phyloP scores from a whole-genome alignment of 2,329 filamentous ascomycete species.

The Trichoderma sp. region DNA sequence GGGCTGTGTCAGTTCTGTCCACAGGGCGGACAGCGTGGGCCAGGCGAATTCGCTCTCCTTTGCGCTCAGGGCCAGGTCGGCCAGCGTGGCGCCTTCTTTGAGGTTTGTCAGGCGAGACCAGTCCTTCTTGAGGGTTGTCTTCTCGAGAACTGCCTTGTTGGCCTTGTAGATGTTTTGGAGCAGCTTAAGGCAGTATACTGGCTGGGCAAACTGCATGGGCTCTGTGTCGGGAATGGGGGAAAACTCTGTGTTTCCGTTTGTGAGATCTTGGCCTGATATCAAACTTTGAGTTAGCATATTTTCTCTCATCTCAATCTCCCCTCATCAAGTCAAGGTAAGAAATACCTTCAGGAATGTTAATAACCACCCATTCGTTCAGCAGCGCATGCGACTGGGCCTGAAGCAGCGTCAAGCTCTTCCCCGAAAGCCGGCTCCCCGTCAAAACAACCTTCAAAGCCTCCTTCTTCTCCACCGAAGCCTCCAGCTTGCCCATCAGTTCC shows the following conservation, averaged over 20 bases:
- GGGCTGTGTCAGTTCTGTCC: constrained; percentile 71
- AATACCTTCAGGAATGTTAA: constrained; percentile 87
- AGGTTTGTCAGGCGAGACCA: constrained; percentile 51
- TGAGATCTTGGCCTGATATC: constrained; percentile 70
- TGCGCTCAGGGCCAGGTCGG: constrained; percentile 70
- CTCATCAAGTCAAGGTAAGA: neutral
- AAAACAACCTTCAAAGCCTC: constrained; percentile 67
- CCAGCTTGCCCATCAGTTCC: constrained; percentile 67
- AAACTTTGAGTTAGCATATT: neutral
- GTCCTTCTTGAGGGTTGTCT: constrained; percentile 50
- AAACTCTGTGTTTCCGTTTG: constrained; percentile 81
- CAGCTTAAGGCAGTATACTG: constrained; percentile 73
- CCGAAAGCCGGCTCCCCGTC: constrained; percentile 72
- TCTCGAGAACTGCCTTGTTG: constrained; percentile 67
- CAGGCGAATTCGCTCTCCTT: constrained; percentile 78
- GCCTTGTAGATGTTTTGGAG: constrained; percentile 73
- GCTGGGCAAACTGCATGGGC: constrained; percentile 72
- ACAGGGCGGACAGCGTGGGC: constrained; percentile 79
- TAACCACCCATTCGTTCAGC: constrained; percentile 83
- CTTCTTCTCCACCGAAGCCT: constrained; percentile 55
- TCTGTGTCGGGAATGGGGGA: constrained; percentile 64
- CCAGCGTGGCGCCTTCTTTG: constrained; percentile 64
- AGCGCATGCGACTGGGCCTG: constrained; percentile 84
- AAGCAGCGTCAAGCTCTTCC: constrained; percentile 85
- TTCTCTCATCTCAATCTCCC: neutral